Evolutionary conservation across 192 early-diverging fungal species (phyloP).

Genomic region (Podila minutissima): DNA sequence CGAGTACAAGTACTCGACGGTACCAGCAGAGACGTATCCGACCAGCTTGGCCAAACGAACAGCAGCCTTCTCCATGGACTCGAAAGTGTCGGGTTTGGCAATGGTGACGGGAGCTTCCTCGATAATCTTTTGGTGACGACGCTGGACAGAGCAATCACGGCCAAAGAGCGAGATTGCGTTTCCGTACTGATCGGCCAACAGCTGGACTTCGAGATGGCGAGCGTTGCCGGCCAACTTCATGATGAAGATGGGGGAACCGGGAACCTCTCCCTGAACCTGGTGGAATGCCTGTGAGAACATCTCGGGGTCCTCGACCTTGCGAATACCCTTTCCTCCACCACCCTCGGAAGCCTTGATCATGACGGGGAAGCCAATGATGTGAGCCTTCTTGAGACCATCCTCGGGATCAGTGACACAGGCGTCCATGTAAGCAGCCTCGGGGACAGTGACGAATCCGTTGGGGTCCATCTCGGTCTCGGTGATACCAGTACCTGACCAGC

Average conservation of each 20-base stretch:
- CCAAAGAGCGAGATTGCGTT: constrained; percentile 99
- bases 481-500: constrained; percentile 93
- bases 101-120: constrained; percentile 97
- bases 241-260: constrained; percentile 97
- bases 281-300: constrained; percentile 82
- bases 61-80: constrained; percentile 96
- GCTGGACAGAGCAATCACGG: constrained; percentile 97
- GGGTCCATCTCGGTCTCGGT: constrained; percentile 73
- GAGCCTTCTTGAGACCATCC: constrained; percentile 86
- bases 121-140: constrained; percentile 99
- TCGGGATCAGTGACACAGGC: constrained; percentile 89
- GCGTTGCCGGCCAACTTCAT: constrained; percentile 97
- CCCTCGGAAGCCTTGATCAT: constrained; percentile 99
- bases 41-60: constrained; percentile 93
- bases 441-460: constrained; percentile 82
- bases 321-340: constrained; percentile 99
- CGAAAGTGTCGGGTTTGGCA: constrained; percentile 79
- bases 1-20: constrained; percentile 96
- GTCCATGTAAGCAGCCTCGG: constrained; percentile 79
- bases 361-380: constrained; percentile 94
- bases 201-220: constrained; percentile 96
- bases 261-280: constrained; percentile 95
- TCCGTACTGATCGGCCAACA: constrained; percentile 95
- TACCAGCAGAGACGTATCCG: constrained; percentile 95
- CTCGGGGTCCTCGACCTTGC: constrained; percentile 83